A percentile compares a stretch with the other conserved stretches of the same genome.
Conservation (phyloP, 2,329 filamentous ascomycete species). For the Lasiodiplodia gonubiensis region DNA sequence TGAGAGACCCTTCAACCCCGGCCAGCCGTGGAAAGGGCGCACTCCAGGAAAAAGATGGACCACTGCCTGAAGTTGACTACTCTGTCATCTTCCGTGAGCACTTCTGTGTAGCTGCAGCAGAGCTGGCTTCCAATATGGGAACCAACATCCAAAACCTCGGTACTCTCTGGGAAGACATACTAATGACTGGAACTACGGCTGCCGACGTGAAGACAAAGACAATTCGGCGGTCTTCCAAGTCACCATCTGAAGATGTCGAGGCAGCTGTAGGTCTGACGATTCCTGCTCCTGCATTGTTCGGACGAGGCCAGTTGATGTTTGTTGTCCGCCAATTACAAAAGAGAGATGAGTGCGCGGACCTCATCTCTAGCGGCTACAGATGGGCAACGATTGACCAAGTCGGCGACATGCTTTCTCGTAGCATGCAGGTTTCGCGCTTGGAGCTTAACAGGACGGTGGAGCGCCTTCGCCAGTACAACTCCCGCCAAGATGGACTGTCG, state of each 20-base stretch:
- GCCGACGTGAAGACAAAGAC: constrained; percentile 12
- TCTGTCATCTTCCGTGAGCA: constrained; percentile 79
- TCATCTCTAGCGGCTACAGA: constrained; percentile 76
- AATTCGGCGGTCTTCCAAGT: not conserved
- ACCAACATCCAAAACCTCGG: constrained; percentile 69
- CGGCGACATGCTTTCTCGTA: constrained; percentile 68
- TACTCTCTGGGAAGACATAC: constrained; percentile 75
- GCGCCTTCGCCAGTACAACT: constrained; percentile 67
- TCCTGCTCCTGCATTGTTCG: constrained; percentile 53
- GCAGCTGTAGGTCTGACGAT: constrained; percentile 37
- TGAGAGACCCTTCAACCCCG: constrained; percentile 38
- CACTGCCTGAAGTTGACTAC: constrained; percentile 68
- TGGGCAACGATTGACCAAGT: constrained; percentile 70
- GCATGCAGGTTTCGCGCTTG: constrained; percentile 72
- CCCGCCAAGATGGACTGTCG: constrained; percentile 48
- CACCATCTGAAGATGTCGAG: constrained; percentile 46
- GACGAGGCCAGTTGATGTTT: constrained; percentile 80
- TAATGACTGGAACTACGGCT: constrained; percentile 64
- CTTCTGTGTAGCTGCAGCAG: constrained; percentile 78
- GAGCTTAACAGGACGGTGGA: constrained; percentile 67
- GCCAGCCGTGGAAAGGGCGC: constrained; percentile 34
- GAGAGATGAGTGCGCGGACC: constrained; percentile 64
- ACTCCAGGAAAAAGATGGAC: constrained; percentile 49
- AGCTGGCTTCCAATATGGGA: constrained; percentile 72
- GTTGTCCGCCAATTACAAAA: constrained; percentile 69